A percentile compares a stretch with the other conserved stretches of the same genome.
Evolutionary conservation across 2,329 filamentous ascomycete genomes (phyloP).

Genomic region (Amesomyces nigricolor): DNA sequence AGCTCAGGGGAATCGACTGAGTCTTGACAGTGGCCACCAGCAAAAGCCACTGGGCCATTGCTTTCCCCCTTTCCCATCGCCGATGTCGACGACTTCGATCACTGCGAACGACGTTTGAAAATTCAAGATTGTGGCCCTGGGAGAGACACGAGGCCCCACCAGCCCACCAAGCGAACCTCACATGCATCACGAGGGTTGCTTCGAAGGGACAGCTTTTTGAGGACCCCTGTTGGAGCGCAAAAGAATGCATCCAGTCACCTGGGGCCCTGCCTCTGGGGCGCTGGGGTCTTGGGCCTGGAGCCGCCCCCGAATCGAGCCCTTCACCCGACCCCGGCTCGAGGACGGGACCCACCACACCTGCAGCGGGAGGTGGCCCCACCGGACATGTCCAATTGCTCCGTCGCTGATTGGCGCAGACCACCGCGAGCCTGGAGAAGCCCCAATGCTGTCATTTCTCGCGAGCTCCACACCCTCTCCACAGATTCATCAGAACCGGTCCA

Average conservation of each 20-base stretch:
- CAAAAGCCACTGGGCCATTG: neutral
- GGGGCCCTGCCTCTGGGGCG: neutral
- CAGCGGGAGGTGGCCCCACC: neutral
- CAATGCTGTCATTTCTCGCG: constrained; percentile 7
- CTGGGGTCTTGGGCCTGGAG: constrained; percentile 7
- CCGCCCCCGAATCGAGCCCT: constrained; percentile 21
- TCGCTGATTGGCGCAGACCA: neutral
- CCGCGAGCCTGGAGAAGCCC: neutral
- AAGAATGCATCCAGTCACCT: constrained; percentile 14
- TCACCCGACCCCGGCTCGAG: constrained; percentile 21
- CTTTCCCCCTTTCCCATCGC: no score
- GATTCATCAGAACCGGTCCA: neutral
- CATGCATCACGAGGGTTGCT: constrained; percentile 14
- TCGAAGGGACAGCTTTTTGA: neutral
- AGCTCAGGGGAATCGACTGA: neutral
- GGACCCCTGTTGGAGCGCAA: neutral
- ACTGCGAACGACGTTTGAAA: neutral
- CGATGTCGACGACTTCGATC: no score
- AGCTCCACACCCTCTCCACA: constrained; percentile 8
- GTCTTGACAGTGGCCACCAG: neutral
- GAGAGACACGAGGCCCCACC: neutral
- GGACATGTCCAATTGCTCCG: neutral
- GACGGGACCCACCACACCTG: constrained; percentile 5
- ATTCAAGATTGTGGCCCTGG: neutral
- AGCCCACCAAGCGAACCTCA: constrained; percentile 7